Evolutionary conservation across 352 stramenopile species (phyloP), one percentile per base, ranked within the genome.

Genomic region (Phytophthora meadii): DNA sequence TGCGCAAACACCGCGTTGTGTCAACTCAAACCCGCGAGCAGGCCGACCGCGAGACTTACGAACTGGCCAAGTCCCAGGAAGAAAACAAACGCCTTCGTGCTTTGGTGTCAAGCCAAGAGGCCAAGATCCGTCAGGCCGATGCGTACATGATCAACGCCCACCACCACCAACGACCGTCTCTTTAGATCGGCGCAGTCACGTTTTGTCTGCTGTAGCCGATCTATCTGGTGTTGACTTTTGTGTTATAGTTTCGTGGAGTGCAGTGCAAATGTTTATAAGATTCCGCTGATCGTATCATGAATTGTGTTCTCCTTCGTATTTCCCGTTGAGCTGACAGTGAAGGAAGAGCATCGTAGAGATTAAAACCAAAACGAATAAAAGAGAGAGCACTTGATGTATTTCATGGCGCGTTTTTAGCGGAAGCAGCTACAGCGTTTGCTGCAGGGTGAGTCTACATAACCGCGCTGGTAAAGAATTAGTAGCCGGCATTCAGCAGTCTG

Each of bases 11-110:
- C 34, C 52, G 59, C 28, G 42, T 44, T 8, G 30, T 53, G 14
- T 65, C 56, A 3, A 45, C 41, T 11, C 27, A 53, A 17, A 73
- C 49, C 28, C 61, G 66, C 24, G 54, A 79, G 32, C 51, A 62
- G 4, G 72, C 40, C 15, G 62, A 53, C 5, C 52, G 42, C 17
- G 76, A 84, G 57, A 74, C 60, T 32, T 53, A 49, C 9, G 61
- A 69, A 41, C 57, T 88, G 5, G 60, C 39, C 1, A 68, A 72
- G 25, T 58, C 79, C 9, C 62, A 76, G 30, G 57, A 68, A 15
- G 74, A 88, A 66, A 86, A 86, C 44, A 57, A 69, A n/a, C 72
- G 79, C 5, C 65, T 88, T 54, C 72, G 72, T 32, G 69, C 61
- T 14, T 46, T 79, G 17, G 65, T 88, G 14, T 74, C 66, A 17